These are phyloP conservation scores for Chiua sp. DNA, from an alignment of 1,284 basidiomycete genomes.

Conservation along the genomic window DNA sequence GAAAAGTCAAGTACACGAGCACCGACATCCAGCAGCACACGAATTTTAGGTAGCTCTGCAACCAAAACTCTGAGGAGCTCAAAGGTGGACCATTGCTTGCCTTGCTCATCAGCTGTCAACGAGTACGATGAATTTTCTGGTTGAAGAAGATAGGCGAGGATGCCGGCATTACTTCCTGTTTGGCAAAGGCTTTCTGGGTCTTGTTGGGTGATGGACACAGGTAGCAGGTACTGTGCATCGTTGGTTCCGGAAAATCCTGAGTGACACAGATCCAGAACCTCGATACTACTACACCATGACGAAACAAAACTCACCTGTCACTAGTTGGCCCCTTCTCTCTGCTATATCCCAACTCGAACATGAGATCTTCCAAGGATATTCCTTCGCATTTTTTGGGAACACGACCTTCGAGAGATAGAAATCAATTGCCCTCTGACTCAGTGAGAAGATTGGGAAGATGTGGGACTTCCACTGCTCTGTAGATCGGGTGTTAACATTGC, in stretches of 20 bases:
- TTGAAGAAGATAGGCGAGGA: conserved; percentile 49
- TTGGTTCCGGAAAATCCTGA: conserved; percentile 27
- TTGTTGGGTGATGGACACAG: conserved; percentile 12
- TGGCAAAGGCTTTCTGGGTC: conserved; percentile 16
- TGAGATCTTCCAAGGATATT: conserved; percentile 49
- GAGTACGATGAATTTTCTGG: conserved; percentile 41
- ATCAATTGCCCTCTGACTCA: conserved; percentile 46
- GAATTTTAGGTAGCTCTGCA: conserved; percentile 39
- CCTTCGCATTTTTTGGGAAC: conserved; percentile 38
- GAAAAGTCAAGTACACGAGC: conserved; percentile 61
- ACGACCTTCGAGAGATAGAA: conserved; percentile 47
- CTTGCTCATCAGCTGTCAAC: conserved; percentile 21
- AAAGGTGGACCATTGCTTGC: conserved; percentile 19
- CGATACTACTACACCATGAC: too few relatives aligned
- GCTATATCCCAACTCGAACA: conserved; percentile 58
- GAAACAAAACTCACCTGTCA: conserved; percentile 12
- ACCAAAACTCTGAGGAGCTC: too few relatives aligned
- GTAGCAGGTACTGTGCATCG: conserved; percentile 15
- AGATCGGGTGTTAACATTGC: conserved; percentile 47
- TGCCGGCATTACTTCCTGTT: conserved; percentile 36
- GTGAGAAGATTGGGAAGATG: conserved; percentile 41
- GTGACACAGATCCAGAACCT: too few relatives aligned
- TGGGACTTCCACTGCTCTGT: conserved; percentile 33
- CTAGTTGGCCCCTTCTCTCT: conserved; percentile 16
- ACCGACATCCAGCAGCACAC: conserved; percentile 59